Base-by-base conservation (phyloP, 2,329 filamentous ascomycete species). In the Ustulina deusta region DNA sequence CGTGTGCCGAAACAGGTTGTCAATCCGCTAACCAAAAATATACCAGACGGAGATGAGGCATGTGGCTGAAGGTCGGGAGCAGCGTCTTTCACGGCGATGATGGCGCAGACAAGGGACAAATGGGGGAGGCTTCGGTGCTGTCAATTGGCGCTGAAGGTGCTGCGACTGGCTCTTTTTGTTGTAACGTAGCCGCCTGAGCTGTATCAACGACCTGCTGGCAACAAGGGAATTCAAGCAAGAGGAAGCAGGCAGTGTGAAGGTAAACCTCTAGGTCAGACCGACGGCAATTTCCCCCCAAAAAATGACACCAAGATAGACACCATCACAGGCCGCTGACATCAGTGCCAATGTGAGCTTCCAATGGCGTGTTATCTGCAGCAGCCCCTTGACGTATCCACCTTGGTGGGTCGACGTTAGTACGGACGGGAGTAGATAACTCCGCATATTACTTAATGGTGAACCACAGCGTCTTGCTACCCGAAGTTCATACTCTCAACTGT, bases 281-380 rank as follows among this genome's bases (percentile, higher is more conserved):
- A 25, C 60, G 11, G 20, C 38, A 38, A 34, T 40, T 42, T 20
- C 46, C 22, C n/a, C n/a, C n/a, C n/a, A n/a, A n/a, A 49, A 42
- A 42, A 42, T 48, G 51, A 56, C 61, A 38, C 32, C 15, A 9
- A 48, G 52, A 57, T 57, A 48, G 52, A 57, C 51, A 42, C 17
- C 27, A 52, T 56, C 42, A 61, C 32, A 38, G 51, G 34, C 40
- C 57, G 27, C 58, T 66, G 63, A 66, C 63, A 66, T 66, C 63
- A 66, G 51, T 22, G 49, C 42, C n/a, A 44, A 49, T 32, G 29
- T 3, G 32, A 42, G 22, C 61, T 34, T 34, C 36, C 48, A 51
- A 40, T 51, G 17, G 40, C 20, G n/a, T n/a, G n/a, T n/a, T n/a
- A n/a, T n/a, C n/a, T n/a, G n/a, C n/a, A n/a, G n/a, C n/a, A n/a